These are phyloP conservation scores for Cryptococcus floricola DNA, from an alignment of 1,284 basidiomycete species.

Conservation along the genomic window DNA sequence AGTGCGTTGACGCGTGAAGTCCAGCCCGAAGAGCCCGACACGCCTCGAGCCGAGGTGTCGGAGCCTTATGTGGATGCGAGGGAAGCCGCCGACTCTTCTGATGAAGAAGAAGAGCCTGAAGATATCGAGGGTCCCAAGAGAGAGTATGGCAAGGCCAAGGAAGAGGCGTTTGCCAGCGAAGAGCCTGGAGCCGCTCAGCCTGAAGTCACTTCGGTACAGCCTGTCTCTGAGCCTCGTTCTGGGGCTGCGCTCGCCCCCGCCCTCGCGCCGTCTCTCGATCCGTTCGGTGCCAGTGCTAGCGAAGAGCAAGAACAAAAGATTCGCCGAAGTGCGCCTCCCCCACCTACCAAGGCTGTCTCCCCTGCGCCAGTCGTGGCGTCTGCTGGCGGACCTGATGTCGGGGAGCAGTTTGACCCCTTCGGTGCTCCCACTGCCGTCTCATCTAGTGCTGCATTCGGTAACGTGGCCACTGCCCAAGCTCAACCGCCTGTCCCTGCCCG, in stretches of 20 bases:
- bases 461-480: constrained; percentile 1
- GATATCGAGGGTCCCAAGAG: constrained; percentile 43
- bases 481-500: neutral
- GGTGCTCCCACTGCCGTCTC: constrained; percentile 2
- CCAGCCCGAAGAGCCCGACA: constrained; percentile 1
- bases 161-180: neutral
- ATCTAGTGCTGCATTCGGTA: constrained; percentile 1
- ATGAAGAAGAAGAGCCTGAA: constrained; percentile 49
- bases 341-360: constrained; percentile 17
- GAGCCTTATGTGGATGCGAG: neutral
- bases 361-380: neutral
- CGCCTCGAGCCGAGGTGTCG: neutral
- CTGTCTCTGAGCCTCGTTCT: constrained; percentile 38
- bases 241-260: constrained; percentile 55
- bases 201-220: constrained; percentile 35
- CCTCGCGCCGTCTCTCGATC: constrained; percentile 37
- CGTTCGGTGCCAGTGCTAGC: neutral
- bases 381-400: neutral
- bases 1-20: constrained; percentile 11
- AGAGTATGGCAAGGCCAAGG: constrained; percentile 1
- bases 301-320: constrained; percentile 16
- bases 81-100: constrained; percentile 25
- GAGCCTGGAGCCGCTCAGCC: constrained; percentile 1
- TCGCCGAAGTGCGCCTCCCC: constrained; percentile 43
- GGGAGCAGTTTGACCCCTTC: constrained; percentile 6